Evolutionary conservation across 2,329 filamentous ascomycete species (phyloP), one percentile per base, ranked within the genome.

Genomic region (Aureobasidium sp.): DNA sequence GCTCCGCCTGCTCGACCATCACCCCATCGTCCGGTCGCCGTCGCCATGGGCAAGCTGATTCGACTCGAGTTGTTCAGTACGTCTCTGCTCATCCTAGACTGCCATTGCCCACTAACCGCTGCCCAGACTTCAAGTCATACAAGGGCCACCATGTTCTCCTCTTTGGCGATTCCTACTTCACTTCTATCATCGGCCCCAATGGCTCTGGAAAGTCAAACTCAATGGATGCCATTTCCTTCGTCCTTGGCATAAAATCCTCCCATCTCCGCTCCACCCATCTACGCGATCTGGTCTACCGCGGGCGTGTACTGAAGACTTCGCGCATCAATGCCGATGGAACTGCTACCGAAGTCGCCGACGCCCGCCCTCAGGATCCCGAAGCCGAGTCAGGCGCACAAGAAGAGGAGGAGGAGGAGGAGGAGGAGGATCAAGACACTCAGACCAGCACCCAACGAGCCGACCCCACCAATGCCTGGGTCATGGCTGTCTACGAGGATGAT

Each of bases 161-260:
- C 50, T 96, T 98, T 64, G 91, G 91, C 65, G 91, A 98, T 74
- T 94, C 90, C 2, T 97, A 96, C 72, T 98, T 98, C 71, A 98
- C 93, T 45, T 98, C 93, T 37, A 96, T 98, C 66, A 97, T 98
- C 66, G 93, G 94, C 5, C 93, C 93, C 68, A 98, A 98, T 90
- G 93, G 93, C 76, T 97, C 93, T 30, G 93, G 93, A 60, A 98
- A 98, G 72, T 98, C 93, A 17, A 98, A 98, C 70, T 95, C 90
- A 56, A 98, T 98, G 93, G 93, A 98, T 69, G 93, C 93, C 62
- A 98, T 98, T 62, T 98, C 93, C 60, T 98, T 98, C 71, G 93
- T 98, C 56, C 81, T 98, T 54, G 93, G 93, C 60, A 97, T 98
- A 70, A 96, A 97, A 69, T 98, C 93, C 3, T 94, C 91, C n/a